phyloP scores from a whole-genome alignment of 345 rosid species.

The Lepidium africanum region DNA sequence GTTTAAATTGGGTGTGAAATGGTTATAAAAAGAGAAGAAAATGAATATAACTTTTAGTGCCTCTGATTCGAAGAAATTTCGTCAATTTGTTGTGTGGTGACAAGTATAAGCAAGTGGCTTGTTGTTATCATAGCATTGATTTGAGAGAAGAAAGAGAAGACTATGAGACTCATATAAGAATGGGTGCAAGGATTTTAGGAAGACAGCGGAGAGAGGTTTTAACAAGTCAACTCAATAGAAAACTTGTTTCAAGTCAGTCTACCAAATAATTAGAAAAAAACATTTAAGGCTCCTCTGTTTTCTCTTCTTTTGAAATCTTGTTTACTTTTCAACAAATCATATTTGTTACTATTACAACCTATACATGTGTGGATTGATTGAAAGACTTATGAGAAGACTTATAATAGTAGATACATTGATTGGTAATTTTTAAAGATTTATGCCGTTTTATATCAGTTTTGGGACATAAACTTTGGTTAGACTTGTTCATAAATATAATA shows the following conservation, averaged over 20 bases:
- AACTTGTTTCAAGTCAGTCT: neutral
- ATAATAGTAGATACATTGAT: no score
- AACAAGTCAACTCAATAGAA: constrained; percentile 14
- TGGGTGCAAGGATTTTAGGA: constrained; percentile 4
- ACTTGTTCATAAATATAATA: no score
- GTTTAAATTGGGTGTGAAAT: constrained; percentile 21
- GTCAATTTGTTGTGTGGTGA: neutral
- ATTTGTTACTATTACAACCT: no score
- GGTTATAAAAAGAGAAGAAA: neutral
- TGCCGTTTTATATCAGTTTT: no score
- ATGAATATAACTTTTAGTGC: neutral
- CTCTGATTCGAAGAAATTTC: constrained; percentile 13
- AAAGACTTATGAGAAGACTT: no score
- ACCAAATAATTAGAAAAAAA: neutral
- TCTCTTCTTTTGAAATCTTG: neutral
- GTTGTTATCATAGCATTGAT: neutral
- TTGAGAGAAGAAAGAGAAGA: neutral
- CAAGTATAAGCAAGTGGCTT: neutral
- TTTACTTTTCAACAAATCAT: constrained; percentile 10
- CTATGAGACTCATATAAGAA: neutral
- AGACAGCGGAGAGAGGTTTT: neutral
- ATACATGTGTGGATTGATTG: no score
- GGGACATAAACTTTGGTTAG: no score
- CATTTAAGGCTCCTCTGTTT: neutral
- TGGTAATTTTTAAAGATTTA: no score